phyloP scores from a whole-genome alignment of 805 yeast species.

The Lachancea kluyveri region DNA sequence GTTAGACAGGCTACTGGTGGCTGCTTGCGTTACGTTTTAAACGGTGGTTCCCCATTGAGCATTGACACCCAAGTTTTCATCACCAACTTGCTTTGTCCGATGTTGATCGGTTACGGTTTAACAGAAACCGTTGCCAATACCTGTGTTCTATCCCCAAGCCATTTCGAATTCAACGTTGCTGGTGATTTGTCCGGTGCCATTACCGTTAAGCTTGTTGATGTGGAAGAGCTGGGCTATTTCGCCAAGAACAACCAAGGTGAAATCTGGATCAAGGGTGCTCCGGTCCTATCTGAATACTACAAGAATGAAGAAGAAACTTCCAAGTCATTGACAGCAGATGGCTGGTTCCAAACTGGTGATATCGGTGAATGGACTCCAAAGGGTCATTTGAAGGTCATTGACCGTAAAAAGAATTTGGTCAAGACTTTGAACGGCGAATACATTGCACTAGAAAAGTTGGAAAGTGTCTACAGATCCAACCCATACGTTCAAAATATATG shows the following conservation, averaged over 20 bases:
- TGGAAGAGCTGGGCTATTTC: constrained; percentile 81
- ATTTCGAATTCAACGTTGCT: constrained; percentile 66
- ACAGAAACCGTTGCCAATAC: constrained; percentile 95
- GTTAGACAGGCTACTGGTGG: constrained; percentile 96
- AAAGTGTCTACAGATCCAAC: constrained; percentile 83
- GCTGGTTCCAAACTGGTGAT: constrained; percentile 97
- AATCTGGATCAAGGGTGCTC: constrained; percentile 68
- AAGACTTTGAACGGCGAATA: constrained; percentile 97
- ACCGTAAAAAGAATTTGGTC: constrained; percentile 92
- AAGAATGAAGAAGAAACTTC: constrained; percentile 77
- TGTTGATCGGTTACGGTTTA: constrained; percentile 92
- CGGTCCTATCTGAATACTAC: constrained; percentile 73
- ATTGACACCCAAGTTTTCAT: constrained; percentile 77
- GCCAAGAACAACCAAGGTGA: constrained; percentile 95
- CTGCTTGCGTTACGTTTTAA: constrained; percentile 58
- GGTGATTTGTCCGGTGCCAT: constrained; percentile 82
- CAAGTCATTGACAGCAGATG: constrained; percentile 69
- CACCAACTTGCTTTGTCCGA: constrained; percentile 68
- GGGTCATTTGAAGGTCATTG: constrained; percentile 80
- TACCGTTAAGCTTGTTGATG: constrained; percentile 86
- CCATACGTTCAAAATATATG: constrained; percentile 73
- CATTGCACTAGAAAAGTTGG: constrained; percentile 92
- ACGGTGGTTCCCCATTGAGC: constrained; percentile 92
- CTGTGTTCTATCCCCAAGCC: constrained; percentile 55
- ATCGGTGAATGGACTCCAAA: constrained; percentile 85